Conservation (phyloP, 129 eudicot species). For the Ambrosia artemisiifolia region DNA sequence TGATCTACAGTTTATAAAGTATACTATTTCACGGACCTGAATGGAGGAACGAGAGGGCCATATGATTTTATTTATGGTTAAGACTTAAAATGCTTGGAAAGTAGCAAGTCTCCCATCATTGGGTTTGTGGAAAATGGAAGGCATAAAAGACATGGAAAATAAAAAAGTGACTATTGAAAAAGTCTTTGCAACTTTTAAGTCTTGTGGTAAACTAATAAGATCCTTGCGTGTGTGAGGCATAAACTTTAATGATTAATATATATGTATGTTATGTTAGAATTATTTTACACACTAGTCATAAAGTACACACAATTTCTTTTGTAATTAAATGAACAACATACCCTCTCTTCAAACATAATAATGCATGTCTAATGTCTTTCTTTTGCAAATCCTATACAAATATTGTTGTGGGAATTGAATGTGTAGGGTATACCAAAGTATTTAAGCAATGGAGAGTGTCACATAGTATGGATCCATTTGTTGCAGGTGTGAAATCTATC, state of each 20-base stretch:
- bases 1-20: background rate
- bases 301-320: too few species aligned
- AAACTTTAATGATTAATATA: background rate
- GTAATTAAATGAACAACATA: too few species aligned
- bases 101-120: background rate
- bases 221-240: background rate
- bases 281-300: too few species aligned
- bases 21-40: background rate
- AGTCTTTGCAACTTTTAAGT: background rate
- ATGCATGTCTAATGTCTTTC: too few species aligned
- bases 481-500: too few species aligned
- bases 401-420: too few species aligned
- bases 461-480: too few species aligned
- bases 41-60: too few species aligned
- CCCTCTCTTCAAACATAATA: too few species aligned
- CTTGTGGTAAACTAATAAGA: background rate
- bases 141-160: background rate
- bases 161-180: background rate
- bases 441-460: too few species aligned
- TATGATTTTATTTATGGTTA: background rate
- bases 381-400: too few species aligned
- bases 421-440: too few species aligned
- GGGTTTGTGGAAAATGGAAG: slow-evolving; percentile 1
- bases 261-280: background rate
- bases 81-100: background rate